phyloP scores from a whole-genome alignment of 2,329 filamentous ascomycete genomes.

The Fusarium irregulare region DNA sequence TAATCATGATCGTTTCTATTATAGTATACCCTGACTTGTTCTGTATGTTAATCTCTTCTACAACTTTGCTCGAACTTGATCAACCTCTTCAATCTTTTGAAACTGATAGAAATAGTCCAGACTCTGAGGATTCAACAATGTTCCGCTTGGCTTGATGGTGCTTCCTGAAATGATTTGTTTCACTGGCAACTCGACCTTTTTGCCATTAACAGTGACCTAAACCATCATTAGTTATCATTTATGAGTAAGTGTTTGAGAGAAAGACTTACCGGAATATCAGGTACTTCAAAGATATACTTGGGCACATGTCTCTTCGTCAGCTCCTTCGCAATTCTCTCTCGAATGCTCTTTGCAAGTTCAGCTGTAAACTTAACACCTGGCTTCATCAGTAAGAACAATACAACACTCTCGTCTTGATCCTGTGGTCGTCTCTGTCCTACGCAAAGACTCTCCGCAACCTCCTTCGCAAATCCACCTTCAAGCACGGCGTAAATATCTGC shows the following conservation, averaged over 20 bases:
- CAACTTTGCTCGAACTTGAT: slow-evolving; percentile 47
- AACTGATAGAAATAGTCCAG: slow-evolving; percentile 85
- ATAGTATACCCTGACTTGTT: background rate
- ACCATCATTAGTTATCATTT: too few relatives aligned
- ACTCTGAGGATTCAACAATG: slow-evolving; percentile 79
- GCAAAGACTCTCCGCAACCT: slow-evolving; percentile 78
- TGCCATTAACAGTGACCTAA: slow-evolving; percentile 83
- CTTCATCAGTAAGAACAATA: slow-evolving; percentile 67
- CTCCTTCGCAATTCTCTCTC: slow-evolving; percentile 72
- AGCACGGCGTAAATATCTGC: slow-evolving; percentile 83
- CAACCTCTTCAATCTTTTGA: slow-evolving; percentile 52
- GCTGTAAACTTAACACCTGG: slow-evolving; percentile 66
- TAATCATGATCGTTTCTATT: background rate
- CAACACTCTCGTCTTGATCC: slow-evolving; percentile 65
- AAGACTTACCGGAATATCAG: slow-evolving; percentile 78
- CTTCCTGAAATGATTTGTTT: slow-evolving; percentile 86
- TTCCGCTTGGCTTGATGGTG: slow-evolving; percentile 79
- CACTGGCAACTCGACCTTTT: slow-evolving; percentile 86
- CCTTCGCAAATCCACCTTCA: slow-evolving; percentile 71
- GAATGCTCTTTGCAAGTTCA: slow-evolving; percentile 68
- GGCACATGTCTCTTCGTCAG: slow-evolving; percentile 81
- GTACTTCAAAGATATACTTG: slow-evolving; percentile 81
- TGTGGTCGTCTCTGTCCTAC: slow-evolving; percentile 77
- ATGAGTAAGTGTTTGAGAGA: too few relatives aligned
- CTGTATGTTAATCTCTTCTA: slow-evolving; percentile 29